A percentile compares a stretch with the other conserved stretches of the same genome.
These are phyloP conservation scores for Phytophthora megakarya DNA, from an alignment of 352 stramenopile species.

Conservation along the genomic window DNA sequence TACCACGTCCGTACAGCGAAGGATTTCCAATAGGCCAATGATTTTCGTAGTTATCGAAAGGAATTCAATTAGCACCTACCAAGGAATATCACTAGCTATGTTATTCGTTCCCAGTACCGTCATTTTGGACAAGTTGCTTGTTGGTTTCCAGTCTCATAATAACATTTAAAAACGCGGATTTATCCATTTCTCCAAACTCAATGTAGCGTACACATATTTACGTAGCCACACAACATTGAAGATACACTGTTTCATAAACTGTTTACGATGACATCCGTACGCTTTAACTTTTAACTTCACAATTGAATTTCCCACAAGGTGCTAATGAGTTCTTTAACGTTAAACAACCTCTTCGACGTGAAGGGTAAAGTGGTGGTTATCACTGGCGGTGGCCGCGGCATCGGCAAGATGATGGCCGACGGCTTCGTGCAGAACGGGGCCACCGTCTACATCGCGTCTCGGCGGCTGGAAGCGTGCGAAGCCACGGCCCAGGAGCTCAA, in stretches of 20 bases:
- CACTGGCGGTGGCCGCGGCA: constrained; percentile 93
- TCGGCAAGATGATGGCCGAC: constrained; percentile 96
- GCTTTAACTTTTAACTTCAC: constrained; percentile 2
- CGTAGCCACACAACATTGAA: constrained; percentile 15
- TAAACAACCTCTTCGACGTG: constrained; percentile 44
- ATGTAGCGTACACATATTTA: background rate
- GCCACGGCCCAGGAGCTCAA: constrained; percentile 76
- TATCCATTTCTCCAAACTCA: no score
- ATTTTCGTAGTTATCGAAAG: no score
- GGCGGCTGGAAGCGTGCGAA: constrained; percentile 80
- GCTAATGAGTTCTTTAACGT: constrained; percentile 29
- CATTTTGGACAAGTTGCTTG: no score
- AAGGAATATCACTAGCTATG: no score
- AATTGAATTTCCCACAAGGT: constrained; percentile 4
- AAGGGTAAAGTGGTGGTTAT: constrained; percentile 89
- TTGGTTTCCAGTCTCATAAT: no score
- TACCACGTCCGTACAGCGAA: no score
- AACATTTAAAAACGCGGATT: no score
- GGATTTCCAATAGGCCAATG: no score
- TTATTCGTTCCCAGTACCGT: no score
- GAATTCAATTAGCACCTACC: no score
- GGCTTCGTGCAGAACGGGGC: constrained; percentile 92
- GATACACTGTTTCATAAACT: constrained; percentile 2
- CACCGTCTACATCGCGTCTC: constrained; percentile 94
- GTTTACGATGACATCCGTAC: constrained; percentile 16